These are phyloP conservation scores for Eucalyptus polyanthemos DNA, from an alignment of 345 rosid genomes.

Conservation along the genomic window DNA sequence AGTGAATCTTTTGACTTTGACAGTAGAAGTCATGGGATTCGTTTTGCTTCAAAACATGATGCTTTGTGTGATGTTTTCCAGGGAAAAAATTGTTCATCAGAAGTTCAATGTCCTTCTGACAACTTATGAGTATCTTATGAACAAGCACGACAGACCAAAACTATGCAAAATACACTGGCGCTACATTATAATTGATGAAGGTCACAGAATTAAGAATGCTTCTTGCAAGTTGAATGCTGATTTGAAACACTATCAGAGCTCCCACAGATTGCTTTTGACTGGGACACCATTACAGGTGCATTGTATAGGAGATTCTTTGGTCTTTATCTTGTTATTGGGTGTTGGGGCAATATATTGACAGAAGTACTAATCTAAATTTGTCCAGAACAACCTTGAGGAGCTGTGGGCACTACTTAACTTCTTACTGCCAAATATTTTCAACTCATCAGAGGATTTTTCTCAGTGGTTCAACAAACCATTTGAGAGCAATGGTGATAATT, in stretches of 20 bases:
- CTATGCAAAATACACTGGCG: conserved; percentile 86
- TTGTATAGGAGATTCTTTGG: neutral
- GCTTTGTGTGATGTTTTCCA: conserved; percentile 18
- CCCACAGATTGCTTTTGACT: conserved; percentile 75
- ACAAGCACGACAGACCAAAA: conserved; percentile 94
- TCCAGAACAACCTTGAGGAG: conserved; percentile 92
- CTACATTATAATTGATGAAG: conserved; percentile 91
- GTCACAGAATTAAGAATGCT: conserved; percentile 95
- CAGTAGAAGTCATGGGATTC: neutral
- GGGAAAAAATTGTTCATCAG: conserved; percentile 82
- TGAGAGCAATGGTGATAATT: conserved; percentile 76
- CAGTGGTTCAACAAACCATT: conserved; percentile 98
- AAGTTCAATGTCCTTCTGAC: conserved; percentile 88
- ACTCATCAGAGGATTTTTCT: conserved; percentile 90
- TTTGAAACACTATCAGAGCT: conserved; percentile 76
- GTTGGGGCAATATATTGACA: neutral
- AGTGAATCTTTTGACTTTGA: neutral
- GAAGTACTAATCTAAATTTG: neutral
- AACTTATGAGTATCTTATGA: conserved; percentile 92
- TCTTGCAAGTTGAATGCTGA: conserved; percentile 97
- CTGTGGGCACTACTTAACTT: conserved; percentile 93
- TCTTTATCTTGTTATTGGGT: neutral
- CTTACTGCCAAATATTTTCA: conserved; percentile 84
- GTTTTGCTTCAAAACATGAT: neutral
- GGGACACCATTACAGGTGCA: conserved; percentile 89